phyloP scores from a whole-genome alignment of 2,329 filamentous ascomycete genomes.

The Botrytis sinoallii region DNA sequence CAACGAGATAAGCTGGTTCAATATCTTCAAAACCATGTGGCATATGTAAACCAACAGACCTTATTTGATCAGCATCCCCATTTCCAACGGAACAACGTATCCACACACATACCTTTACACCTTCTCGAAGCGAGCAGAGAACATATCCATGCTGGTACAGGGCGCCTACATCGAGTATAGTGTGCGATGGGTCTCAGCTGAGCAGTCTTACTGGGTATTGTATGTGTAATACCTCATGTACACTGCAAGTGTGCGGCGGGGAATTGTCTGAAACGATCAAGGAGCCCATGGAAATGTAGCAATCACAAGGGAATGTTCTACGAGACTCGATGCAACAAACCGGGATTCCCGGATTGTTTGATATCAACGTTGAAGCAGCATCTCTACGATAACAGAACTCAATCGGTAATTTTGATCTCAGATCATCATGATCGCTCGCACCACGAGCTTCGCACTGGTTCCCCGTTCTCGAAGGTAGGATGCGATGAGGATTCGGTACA shows the following conservation, averaged over 20 bases:
- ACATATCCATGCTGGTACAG: conserved; percentile 12
- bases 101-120: background rate
- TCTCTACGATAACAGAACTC: background rate
- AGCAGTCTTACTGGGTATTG: background rate
- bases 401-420: background rate
- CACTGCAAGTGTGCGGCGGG: conserved; percentile 5
- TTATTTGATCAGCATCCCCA: background rate
- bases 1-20: conserved; percentile 7
- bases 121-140: background rate
- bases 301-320: background rate
- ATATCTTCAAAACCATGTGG: conserved; percentile 14
- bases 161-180: background rate
- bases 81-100: background rate
- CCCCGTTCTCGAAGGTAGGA: background rate
- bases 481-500: conserved; percentile 4
- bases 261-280: conserved; percentile 9
- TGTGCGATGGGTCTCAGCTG: background rate
- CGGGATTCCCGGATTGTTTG: background rate
- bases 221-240: background rate
- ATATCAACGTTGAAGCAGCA: background rate
- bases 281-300: conserved; percentile 1
- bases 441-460: background rate
- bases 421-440: background rate
- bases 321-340: background rate
- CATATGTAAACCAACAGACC: background rate